phyloP scores from a whole-genome alignment of 331 rosid genomes.

The Malus hybrid region DNA sequence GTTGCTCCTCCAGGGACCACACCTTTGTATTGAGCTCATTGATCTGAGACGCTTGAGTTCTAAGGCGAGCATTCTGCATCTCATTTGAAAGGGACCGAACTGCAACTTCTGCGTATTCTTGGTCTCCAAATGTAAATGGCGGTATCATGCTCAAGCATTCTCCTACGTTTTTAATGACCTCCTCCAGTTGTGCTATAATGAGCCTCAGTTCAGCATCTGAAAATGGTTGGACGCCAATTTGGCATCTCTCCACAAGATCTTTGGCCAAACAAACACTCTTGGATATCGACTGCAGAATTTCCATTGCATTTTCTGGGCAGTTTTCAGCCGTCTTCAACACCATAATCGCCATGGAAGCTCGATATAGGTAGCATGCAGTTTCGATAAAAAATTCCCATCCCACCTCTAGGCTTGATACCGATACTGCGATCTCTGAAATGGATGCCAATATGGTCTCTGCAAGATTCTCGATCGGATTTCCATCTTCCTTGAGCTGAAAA shows the following conservation, averaged over 20 bases:
- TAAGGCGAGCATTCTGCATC: conserved; percentile 23
- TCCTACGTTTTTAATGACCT: conserved; percentile 26
- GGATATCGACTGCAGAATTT: conserved; percentile 26
- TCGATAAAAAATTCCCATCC: conserved; percentile 21
- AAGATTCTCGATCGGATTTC: not conserved
- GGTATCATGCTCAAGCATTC: conserved; percentile 26
- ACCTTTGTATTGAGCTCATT: not conserved
- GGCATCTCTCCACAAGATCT: conserved; percentile 26
- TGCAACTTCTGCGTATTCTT: conserved; percentile 23
- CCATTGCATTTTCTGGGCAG: conserved; percentile 18
- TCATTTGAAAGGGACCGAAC: conserved; percentile 30
- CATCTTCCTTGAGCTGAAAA: conserved; percentile 21
- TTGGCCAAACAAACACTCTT: conserved; percentile 22
- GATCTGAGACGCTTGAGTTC: not conserved
- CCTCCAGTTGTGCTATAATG: conserved; percentile 18
- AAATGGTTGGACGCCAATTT: conserved; percentile 5
- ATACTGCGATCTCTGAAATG: conserved; percentile 27
- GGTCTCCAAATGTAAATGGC: conserved; percentile 25
- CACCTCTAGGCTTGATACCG: conserved; percentile 7
- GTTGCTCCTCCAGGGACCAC: conserved; percentile 7
- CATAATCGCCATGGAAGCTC: conserved; percentile 30
- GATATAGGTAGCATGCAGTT: conserved; percentile 35
- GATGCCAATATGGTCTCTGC: conserved; percentile 25
- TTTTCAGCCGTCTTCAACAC: conserved; percentile 22
- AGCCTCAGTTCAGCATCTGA: conserved; percentile 3